Conservation (phyloP, 495 filamentous ascomycete genomes). For the Neurospora sp. region DNA sequence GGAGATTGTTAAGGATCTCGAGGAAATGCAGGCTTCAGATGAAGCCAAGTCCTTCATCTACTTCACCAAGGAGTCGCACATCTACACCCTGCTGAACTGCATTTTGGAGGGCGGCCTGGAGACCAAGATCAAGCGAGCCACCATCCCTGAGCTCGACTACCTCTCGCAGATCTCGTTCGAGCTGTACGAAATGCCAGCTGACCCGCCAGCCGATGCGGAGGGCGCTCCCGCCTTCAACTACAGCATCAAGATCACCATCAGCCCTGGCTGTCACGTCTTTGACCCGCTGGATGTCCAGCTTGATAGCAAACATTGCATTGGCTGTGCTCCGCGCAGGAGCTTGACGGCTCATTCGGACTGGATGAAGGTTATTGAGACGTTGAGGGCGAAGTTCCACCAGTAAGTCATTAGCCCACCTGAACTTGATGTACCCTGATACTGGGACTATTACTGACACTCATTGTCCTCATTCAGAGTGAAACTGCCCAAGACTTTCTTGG, state of each 20-base stretch:
- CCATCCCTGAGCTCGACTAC: conserved; percentile 95
- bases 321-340: conserved; percentile 77
- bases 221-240: conserved; percentile 60
- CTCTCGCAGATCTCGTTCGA: conserved; percentile 97
- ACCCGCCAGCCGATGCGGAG: conserved; percentile 35
- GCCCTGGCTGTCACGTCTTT: conserved; percentile 88
- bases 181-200: conserved; percentile 86
- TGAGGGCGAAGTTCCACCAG: conserved; percentile 90
- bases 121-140: conserved; percentile 77
- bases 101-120: conserved; percentile 93
- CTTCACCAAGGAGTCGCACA: conserved; percentile 97
- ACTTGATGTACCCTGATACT: neutral
- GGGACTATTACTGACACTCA: neutral
- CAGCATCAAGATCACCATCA: conserved; percentile 90
- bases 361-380: conserved; percentile 88
- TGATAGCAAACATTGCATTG: conserved; percentile 89
- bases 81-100: conserved; percentile 96
- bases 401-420: conserved; percentile 31
- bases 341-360: conserved; percentile 89
- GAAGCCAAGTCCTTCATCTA: conserved; percentile 95
- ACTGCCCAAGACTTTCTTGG: conserved; percentile 85
- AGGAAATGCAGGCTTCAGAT: conserved; percentile 88
- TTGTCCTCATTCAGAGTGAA: conserved; percentile 53
- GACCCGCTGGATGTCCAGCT: conserved; percentile 93
- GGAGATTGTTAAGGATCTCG: conserved; percentile 93